Evolutionary conservation across 2,329 filamentous ascomycete species (phyloP), one percentile per base, ranked within the genome.

Genomic region (Harringtonia lauricola): DNA sequence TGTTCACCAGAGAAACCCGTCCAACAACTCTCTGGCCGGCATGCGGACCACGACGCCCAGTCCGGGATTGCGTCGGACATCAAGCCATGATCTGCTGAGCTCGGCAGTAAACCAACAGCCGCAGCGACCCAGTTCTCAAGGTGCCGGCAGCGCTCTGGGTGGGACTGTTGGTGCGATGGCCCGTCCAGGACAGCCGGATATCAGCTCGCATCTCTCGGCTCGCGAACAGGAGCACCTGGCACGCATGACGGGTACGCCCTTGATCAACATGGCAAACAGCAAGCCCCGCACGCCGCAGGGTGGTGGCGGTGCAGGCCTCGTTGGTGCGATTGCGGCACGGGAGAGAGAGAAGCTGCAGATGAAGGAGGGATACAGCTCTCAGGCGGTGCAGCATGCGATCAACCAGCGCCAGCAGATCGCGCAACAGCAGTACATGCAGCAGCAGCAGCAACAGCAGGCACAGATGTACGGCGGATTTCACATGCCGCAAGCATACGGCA

Each of bases 221-320:
- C 78, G 83, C 15, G 88, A 95, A 60, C 88, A 94, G 59, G 86
- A 94, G 62, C 83, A 94, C 52, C 74, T 94, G n/a, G 85, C 88
- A 10, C 78, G 84, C 31, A 71, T 86, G 52, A 94, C 87, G 1
- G 84, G 85, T 1, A 80, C 79, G 0, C 84, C 88, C 0, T 67
- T 94, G 40, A 74, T 94, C 53, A 79, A 75, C 46, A 67, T 94
- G 57, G 74, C 72, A 5, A 72, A 72, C 40, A 69, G 70, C 41
- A 66, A 67, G 49, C 72, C 71, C 13, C 44, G 43, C 47, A n/a
- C n/a, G n/a, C 62, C 65, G 36, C 66, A 67, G 43, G 63, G 69
- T 14, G 57, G 71, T 26, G 75, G 76, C 10, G 58, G 72, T 28
- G 75, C 66, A 19, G 81, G 83, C 0, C 68, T 95, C 2, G 79